Conservation (phyloP, 768 basidiomycete genomes). For the Daedaleopsis sinensis region DNA sequence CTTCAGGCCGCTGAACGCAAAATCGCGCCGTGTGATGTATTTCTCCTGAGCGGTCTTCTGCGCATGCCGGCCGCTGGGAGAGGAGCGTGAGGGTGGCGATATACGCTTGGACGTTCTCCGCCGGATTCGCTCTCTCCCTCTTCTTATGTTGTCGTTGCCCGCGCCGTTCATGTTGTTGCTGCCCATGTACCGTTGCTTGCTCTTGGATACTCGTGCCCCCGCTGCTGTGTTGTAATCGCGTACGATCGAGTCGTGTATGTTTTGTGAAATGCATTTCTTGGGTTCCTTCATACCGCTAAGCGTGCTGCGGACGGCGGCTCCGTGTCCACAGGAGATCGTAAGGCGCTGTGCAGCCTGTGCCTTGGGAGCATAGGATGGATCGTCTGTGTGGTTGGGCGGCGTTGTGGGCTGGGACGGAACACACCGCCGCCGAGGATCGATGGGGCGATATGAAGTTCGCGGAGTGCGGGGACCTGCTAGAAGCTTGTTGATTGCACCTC, state of each 20-base stretch:
- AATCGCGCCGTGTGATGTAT: slow-evolving; percentile 44
- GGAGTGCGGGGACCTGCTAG: background rate
- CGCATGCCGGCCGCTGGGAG: background rate
- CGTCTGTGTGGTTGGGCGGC: background rate
- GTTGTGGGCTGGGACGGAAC: background rate
- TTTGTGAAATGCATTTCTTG: background rate
- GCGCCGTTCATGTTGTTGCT: background rate
- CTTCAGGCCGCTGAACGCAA: slow-evolving; percentile 60
- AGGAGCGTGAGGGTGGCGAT: too few relatives aligned
- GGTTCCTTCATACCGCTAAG: background rate
- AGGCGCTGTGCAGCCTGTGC: background rate
- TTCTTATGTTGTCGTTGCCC: background rate
- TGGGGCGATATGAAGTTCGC: slow-evolving; percentile 14
- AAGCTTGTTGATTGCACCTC: background rate
- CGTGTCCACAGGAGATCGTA: background rate
- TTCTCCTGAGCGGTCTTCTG: slow-evolving; percentile 32
- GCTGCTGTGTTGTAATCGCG: too few relatives aligned
- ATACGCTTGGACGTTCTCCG: background rate
- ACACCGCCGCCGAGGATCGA: slow-evolving; percentile 7
- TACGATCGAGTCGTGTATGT: background rate
- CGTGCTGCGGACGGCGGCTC: background rate
- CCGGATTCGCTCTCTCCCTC: background rate
- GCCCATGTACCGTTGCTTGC: background rate
- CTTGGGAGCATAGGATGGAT: slow-evolving; percentile 1
- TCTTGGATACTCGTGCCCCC: too few relatives aligned